phyloP scores from a whole-genome alignment of 257 asterid species.

The Solanum rostratum region DNA sequence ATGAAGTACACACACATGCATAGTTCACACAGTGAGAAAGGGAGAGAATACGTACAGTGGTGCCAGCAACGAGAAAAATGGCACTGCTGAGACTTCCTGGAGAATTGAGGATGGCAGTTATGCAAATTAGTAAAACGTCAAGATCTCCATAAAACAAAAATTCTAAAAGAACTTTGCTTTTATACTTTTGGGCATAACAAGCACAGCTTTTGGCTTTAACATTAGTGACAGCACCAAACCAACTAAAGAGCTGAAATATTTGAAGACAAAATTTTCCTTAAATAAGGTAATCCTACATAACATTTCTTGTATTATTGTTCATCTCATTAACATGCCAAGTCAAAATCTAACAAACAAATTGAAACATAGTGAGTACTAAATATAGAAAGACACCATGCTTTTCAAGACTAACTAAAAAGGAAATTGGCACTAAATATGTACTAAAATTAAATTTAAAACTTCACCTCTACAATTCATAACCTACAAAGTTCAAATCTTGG shows the following conservation, averaged over 20 bases:
- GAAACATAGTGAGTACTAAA: background rate
- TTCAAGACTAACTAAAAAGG: background rate
- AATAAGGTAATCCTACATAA: background rate
- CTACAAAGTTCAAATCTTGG: background rate
- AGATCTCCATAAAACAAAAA: background rate
- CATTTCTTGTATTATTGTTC: background rate
- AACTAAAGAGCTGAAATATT: background rate
- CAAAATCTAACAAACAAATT: background rate
- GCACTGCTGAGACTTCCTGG: constrained; percentile 89
- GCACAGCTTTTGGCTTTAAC: background rate
- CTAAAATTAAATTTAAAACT: background rate
- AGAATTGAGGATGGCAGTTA: background rate
- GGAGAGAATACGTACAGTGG: constrained; percentile 55
- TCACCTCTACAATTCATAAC: background rate
- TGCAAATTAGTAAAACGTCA: constrained; percentile 1
- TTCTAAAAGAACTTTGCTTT: background rate
- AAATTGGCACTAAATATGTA: background rate
- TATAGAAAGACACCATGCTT: background rate
- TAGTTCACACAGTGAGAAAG: background rate
- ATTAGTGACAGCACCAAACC: background rate
- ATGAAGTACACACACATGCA: background rate
- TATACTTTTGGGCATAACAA: background rate
- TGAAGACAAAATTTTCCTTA: background rate
- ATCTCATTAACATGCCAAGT: background rate
- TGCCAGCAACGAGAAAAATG: constrained; percentile 87